Evolutionary conservation across 768 basidiomycete genomes (phyloP).

Genomic region (Leccinellum luteum): DNA sequence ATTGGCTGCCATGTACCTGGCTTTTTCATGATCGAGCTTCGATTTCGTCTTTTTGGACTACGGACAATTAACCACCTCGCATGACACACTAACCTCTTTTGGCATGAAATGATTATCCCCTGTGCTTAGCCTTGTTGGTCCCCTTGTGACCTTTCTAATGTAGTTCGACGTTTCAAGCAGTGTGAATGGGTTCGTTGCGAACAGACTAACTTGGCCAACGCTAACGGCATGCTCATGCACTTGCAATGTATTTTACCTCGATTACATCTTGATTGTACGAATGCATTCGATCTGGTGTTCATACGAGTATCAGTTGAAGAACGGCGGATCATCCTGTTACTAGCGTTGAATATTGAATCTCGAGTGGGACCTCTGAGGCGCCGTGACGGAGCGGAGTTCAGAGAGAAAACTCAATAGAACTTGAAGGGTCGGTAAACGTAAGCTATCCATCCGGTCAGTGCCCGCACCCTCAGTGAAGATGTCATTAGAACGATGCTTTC

Average conservation of each 20-base stretch:
- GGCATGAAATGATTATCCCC: slow-evolving; percentile 7
- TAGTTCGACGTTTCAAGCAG: slow-evolving; percentile 24
- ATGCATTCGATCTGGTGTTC: neutral
- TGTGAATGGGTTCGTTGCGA: slow-evolving; percentile 8
- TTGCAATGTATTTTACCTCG: slow-evolving; percentile 17
- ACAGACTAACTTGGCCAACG: slow-evolving; percentile 6
- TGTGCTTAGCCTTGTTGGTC: slow-evolving; percentile 16
- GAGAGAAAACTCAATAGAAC: slow-evolving; percentile 1
- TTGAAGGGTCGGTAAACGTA: neutral
- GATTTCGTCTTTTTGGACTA: slow-evolving; percentile 6
- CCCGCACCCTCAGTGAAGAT: neutral
- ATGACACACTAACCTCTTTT: slow-evolving; percentile 9
- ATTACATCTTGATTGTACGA: slow-evolving; percentile 24
- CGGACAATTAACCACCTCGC: slow-evolving; percentile 9
- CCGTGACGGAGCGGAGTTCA: neutral
- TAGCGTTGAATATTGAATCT: neutral
- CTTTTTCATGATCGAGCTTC: slow-evolving; percentile 19
- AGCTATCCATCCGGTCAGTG: neutral
- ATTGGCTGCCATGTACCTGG: slow-evolving; percentile 15
- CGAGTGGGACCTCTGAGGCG: neutral
- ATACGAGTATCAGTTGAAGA: slow-evolving; percentile 12
- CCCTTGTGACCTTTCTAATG: slow-evolving; percentile 2
- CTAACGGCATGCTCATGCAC: slow-evolving; percentile 19
- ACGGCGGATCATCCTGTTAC: neutral
- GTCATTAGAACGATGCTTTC: neutral